These are phyloP conservation scores for Colletotrichum eleusines DNA, from an alignment of 2,329 filamentous ascomycete genomes.

Conservation along the genomic window DNA sequence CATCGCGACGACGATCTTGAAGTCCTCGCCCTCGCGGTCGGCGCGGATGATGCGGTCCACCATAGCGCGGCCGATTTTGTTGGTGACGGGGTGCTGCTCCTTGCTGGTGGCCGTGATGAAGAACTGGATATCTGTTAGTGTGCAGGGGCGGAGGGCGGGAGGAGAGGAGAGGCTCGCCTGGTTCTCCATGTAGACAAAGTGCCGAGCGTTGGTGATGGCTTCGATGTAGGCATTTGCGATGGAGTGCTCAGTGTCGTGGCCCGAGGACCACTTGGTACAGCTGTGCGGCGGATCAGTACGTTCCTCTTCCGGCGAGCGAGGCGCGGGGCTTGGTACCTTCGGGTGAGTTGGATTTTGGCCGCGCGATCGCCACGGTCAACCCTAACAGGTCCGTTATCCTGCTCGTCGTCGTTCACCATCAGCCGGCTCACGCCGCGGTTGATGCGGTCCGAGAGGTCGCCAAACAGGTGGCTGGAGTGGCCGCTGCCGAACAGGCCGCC, in stretches of 20 bases:
- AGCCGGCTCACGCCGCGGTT: constrained; percentile 55
- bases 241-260: constrained; percentile 74
- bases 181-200: constrained; percentile 86
- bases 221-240: constrained; percentile 88
- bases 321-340: constrained; percentile 55
- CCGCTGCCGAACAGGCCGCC: constrained; percentile 43
- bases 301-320: background rate
- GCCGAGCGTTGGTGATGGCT: constrained; percentile 74
- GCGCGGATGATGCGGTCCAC: constrained; percentile 82
- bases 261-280: constrained; percentile 64
- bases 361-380: constrained; percentile 45
- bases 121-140: constrained; percentile 63
- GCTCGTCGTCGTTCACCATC: constrained; percentile 52
- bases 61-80: constrained; percentile 83
- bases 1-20: constrained; percentile 82
- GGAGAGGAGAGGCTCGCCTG: constrained; percentile 55
- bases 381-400: constrained; percentile 41
- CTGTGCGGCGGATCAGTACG: constrained; percentile 46
- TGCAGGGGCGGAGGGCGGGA: background rate
- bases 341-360: constrained; percentile 62
- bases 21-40: constrained; percentile 72
- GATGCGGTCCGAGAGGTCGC: constrained; percentile 59
- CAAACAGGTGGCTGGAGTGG: constrained; percentile 54
- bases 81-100: constrained; percentile 77
- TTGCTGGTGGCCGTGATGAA: constrained; percentile 86